A percentile compares a stretch with the other conserved stretches of the same genome.
Conservation (phyloP, 139 green algal genomes). For the Micractinium conductrix region DNA sequence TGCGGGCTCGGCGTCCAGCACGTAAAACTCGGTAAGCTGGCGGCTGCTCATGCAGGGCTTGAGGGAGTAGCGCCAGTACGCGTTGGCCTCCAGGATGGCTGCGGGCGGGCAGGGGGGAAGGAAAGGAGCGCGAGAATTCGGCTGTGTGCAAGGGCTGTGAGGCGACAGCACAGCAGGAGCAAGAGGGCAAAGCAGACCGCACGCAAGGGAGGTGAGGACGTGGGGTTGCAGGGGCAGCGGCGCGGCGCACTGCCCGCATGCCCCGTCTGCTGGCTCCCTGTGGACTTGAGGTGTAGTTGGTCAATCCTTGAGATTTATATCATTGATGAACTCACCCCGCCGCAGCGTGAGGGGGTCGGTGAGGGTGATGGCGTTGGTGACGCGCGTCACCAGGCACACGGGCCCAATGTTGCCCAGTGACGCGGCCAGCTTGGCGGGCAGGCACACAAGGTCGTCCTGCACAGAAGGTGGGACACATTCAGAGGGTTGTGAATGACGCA, state of each 20-base stretch:
- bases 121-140: neutral
- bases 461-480: neutral
- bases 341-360: conserved; percentile 87
- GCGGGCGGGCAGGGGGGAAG: neutral
- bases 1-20: conserved; percentile 90
- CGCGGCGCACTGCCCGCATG: too few species aligned
- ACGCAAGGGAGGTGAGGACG: too few species aligned
- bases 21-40: conserved; percentile 87
- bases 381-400: conserved; percentile 86
- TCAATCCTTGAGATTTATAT: too few species aligned
- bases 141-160: neutral
- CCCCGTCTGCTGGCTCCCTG: too few species aligned
- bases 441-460: conserved; percentile 95
- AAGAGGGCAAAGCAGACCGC: too few species aligned
- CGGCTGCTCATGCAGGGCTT: conserved; percentile 63
- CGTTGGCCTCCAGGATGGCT: conserved; percentile 58
- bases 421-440: conserved; percentile 80
- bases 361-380: conserved; percentile 89
- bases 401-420: conserved; percentile 84
- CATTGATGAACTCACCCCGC: conserved; percentile 36
- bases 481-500: neutral
- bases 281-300: too few species aligned
- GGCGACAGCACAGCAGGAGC: too few species aligned
- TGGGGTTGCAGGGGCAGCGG: too few species aligned
- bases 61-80: conserved; percentile 86